These are phyloP conservation scores for Sequoia sempervirens DNA, from an alignment of 75 land plant species.

Conservation along the genomic window DNA sequence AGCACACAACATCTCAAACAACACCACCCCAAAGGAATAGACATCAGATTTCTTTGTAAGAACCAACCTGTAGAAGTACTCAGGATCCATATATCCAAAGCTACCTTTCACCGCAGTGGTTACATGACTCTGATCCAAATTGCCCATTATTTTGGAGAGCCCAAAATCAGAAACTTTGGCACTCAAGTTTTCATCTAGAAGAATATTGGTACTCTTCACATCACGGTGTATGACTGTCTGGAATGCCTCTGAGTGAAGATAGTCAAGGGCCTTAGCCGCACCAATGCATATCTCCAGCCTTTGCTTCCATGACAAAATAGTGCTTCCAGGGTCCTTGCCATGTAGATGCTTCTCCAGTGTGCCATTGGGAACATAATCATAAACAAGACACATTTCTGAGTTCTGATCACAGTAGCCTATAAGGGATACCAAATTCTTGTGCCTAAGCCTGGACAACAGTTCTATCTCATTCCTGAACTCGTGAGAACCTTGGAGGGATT, in stretches of 20 bases:
- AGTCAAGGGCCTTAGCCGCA: conserved; percentile 26
- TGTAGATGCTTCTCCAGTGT: conserved; percentile 14
- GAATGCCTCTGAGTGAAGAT: conserved; percentile 23
- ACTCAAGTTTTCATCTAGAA: conserved; percentile 19
- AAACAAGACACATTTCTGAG: conserved; percentile 13
- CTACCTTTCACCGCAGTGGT: conserved; percentile 29
- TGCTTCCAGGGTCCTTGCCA: neutral
- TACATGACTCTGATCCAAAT: conserved; percentile 17
- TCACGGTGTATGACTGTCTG: conserved; percentile 23
- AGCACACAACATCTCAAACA: conserved; percentile 22
- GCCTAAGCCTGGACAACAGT: conserved; percentile 22
- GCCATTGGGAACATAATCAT: conserved; percentile 19
- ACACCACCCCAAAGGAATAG: conserved; percentile 29
- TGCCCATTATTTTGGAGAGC: conserved; percentile 24
- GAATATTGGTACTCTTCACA: conserved; percentile 35
- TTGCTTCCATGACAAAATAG: conserved; percentile 17
- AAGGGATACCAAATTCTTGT: conserved; percentile 22
- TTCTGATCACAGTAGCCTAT: conserved; percentile 20
- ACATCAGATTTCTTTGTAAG: conserved; percentile 22
- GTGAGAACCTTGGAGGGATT: conserved; percentile 12
- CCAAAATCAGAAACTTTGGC: conserved; percentile 33
- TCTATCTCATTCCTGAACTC: conserved; percentile 27
- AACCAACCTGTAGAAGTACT: conserved; percentile 24
- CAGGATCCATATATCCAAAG: conserved; percentile 27
- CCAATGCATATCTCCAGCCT: conserved; percentile 31